A percentile compares a stretch with the other conserved stretches of the same genome.
Conservation (phyloP, 306 rosid genomes). For the Quercus aquifolioides region DNA sequence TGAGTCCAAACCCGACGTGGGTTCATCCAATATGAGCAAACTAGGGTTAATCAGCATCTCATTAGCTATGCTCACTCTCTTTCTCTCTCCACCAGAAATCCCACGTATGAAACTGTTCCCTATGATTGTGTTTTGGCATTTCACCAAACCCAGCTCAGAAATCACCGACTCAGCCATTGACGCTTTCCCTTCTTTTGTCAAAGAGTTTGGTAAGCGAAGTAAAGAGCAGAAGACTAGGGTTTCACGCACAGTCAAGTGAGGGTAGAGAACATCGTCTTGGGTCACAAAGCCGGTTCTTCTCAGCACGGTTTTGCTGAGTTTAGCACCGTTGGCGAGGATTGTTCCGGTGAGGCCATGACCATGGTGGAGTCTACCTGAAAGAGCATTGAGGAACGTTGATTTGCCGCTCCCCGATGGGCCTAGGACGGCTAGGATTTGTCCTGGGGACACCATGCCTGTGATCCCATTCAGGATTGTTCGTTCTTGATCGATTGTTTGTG, state of each 20-base stretch:
- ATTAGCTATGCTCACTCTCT: conserved; percentile 81
- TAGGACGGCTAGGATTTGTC: conserved; percentile 73
- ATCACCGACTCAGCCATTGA: conserved; percentile 61
- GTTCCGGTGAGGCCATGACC: conserved; percentile 57
- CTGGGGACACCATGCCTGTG: conserved; percentile 75
- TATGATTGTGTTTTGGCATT: conserved; percentile 71
- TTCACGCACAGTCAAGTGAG: conserved; percentile 78
- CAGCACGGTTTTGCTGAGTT: conserved; percentile 37
- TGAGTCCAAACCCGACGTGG: conserved; percentile 88
- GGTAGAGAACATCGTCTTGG: conserved; percentile 80
- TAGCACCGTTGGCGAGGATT: conserved; percentile 55
- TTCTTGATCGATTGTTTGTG: conserved; percentile 33
- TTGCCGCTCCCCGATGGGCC: conserved; percentile 96
- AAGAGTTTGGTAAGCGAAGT: conserved; percentile 56
- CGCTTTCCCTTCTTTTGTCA: conserved; percentile 36
- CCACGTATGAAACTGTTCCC: conserved; percentile 83
- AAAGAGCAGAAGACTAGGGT: conserved; percentile 76
- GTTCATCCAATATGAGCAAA: conserved; percentile 70
- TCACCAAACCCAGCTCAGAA: conserved; percentile 54
- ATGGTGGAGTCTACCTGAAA: conserved; percentile 61
- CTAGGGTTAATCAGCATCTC: conserved; percentile 84
- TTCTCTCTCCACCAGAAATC: conserved; percentile 85
- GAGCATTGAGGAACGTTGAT: conserved; percentile 76
- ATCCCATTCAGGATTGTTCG: conserved; percentile 56
- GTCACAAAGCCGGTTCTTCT: conserved; percentile 76